Percentiles rank a stretch among this genome's conserved stretches.
These are phyloP conservation scores for Ophiognomonia clavigignenti-juglandacearum DNA, from an alignment of 2,329 filamentous ascomycete species.

Conservation along the genomic window DNA sequence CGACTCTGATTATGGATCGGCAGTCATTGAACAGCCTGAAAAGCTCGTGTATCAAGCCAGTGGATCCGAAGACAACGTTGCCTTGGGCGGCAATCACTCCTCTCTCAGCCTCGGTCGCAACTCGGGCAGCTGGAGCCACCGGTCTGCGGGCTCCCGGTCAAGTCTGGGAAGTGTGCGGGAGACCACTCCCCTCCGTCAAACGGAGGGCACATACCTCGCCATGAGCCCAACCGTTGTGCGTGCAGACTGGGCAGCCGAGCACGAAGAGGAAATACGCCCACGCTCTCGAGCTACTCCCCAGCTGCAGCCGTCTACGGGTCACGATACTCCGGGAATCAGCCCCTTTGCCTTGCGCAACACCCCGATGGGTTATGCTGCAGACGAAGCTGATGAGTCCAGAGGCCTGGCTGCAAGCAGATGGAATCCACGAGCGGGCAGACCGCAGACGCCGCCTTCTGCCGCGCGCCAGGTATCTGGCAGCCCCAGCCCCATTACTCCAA, in stretches of 20 bases:
- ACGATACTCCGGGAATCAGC: slow-evolving; percentile 16
- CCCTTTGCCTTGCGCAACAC: slow-evolving; percentile 16
- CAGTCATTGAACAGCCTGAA: background rate
- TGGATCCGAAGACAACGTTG: slow-evolving; percentile 1
- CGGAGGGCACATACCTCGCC: slow-evolving; percentile 9
- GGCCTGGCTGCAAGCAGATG: slow-evolving; percentile 26
- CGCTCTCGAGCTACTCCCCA: slow-evolving; percentile 15
- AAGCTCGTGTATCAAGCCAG: slow-evolving; percentile 6
- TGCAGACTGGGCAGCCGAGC: slow-evolving; percentile 12
- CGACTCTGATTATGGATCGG: slow-evolving; percentile 6
- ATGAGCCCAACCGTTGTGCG: slow-evolving; percentile 9
- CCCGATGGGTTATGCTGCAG: background rate
- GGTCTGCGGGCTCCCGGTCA: background rate
- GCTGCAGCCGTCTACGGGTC: slow-evolving; percentile 12
- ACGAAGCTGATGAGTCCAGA: slow-evolving; percentile 3
- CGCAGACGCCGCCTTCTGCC: slow-evolving; percentile 17
- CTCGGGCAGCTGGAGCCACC: slow-evolving; percentile 1
- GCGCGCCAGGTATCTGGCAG: slow-evolving; percentile 1
- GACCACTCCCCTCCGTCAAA: slow-evolving; percentile 6
- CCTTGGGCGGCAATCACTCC: slow-evolving; percentile 1
- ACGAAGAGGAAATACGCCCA: slow-evolving; percentile 9
- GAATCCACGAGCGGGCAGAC: slow-evolving; percentile 18
- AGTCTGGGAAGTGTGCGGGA: slow-evolving; percentile 11
- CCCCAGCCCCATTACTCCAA: background rate
- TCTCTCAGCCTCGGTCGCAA: slow-evolving; percentile 4